Evolutionary conservation across 768 basidiomycete species (phyloP), one percentile per base, ranked within the genome.

Genomic region (Lentinula sp.): DNA sequence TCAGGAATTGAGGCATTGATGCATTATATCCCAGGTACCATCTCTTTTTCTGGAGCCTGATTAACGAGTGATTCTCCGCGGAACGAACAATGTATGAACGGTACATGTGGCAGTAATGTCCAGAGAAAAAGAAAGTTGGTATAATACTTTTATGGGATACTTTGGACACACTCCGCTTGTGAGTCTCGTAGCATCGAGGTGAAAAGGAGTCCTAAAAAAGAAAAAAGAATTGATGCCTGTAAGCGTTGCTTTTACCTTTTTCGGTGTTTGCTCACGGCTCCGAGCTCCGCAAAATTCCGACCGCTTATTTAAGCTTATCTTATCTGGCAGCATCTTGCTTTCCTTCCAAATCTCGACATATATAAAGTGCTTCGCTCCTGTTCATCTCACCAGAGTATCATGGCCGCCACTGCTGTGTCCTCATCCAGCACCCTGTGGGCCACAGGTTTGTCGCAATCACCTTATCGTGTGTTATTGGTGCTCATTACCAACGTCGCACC

Each of bases 401-500:
- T 72, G 68, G 70, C 71, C 71, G 68, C 62, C 59, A 39, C 68
- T 15, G 65, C 70, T 43, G 70, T 75, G 32, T 72, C 83, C 0
- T 79, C 85, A 12, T 80, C 86, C 12, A 74, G 82, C 8, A 84
- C 81, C 3, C 76, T 91, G 58, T 91, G 89, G 90, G 90, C 90
- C 56, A 88, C 87, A 68, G 85, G 90, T 89, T 77, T 58, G 73
- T 67, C 46, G 16, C 20, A 54, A 23, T 57, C 63, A 37, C 35
- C 28, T 33, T 62, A 60, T 55, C 33, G 42, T 8, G 9, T 10
- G 0, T 18, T 15, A 5, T 2, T 8, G 16, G 32, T 7, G 23
- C 42, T 54, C 32, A 36, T 18, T 55, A 46, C 33, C 50, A 8
- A 8, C 20, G 6, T 46, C 45, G 32, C 28, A 18, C 36, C 9